A percentile compares a stretch with the other conserved stretches of the same genome.
phyloP scores from a whole-genome alignment of 164 flowering plant species.

The Chimonanthus salicifolius region DNA sequence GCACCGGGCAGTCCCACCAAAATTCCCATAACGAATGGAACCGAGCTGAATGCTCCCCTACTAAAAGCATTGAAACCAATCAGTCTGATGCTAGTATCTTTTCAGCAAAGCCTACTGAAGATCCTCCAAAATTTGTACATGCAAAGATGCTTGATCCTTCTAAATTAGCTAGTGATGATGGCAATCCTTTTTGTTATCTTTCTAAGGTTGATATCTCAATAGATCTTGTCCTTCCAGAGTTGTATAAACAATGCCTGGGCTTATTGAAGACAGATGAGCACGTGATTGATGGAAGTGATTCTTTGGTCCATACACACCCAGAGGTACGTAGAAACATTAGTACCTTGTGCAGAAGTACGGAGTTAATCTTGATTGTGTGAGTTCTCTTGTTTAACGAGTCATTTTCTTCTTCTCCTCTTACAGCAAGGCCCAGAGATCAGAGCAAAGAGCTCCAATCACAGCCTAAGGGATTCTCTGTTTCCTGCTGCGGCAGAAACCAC shows the following conservation, averaged over 20 bases:
- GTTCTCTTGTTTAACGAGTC: not conserved
- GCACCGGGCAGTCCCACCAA: constrained; percentile 26
- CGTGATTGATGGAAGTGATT: constrained; percentile 22
- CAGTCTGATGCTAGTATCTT: constrained; percentile 17
- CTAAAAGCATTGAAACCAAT: constrained; percentile 34
- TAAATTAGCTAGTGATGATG: constrained; percentile 20
- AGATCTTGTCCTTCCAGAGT: constrained; percentile 52
- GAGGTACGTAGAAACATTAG: constrained; percentile 31
- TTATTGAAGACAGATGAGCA: constrained; percentile 26
- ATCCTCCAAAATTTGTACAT: constrained; percentile 16
- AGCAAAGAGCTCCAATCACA: constrained; percentile 7
- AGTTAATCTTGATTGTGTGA: not conserved
- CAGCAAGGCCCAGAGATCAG: constrained; percentile 32
- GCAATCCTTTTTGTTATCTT: constrained; percentile 38
- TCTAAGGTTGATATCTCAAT: constrained; percentile 75
- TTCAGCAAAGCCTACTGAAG: constrained; percentile 18
- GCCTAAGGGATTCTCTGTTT: constrained; percentile 26
- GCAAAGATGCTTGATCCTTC: constrained; percentile 29
- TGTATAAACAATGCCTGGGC: constrained; percentile 44
- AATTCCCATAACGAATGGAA: constrained; percentile 28
- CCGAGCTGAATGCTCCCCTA: constrained; percentile 19
- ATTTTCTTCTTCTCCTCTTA: constrained; percentile 9
- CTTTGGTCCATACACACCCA: constrained; percentile 16
- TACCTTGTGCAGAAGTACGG: not conserved
- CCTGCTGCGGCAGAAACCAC: constrained; percentile 38